Evolutionary conservation across 2,329 filamentous ascomycete species (phyloP), one percentile per base, ranked within the genome.

Genomic region (Paracamarosporium sp.): DNA sequence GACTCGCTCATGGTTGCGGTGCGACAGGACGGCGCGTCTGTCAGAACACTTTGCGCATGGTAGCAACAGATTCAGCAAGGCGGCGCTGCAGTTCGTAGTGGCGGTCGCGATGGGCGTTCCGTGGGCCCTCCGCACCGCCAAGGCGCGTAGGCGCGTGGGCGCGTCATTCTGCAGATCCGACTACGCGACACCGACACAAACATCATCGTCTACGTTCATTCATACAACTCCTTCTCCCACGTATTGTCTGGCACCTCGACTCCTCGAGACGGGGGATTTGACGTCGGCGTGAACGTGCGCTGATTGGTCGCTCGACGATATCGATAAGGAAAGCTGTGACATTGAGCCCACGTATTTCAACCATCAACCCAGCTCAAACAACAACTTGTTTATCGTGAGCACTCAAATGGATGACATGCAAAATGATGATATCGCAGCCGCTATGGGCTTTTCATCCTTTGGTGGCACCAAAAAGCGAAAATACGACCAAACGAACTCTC

Each of bases 391-490:
- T 11, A 22, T 8, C 5, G 22, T 6, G 2, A 20, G 8, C 5
- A 22, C 17, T 17, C 35, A 48, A 2, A 59, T 59, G 57, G 48
- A 56, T 1, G 53, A 53, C 24, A 72, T 78, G 60, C 79, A 80
- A n/a, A 68, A 78, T 20, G 81, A 84, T 40, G 84, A 85, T 51
- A 87, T 91, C 73, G 87, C 88, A 22, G 84, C 85, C 40, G 83
- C 85, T 45, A 89, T 93, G 87, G 90, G 90, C 61, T 93, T 93
- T 76, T 84, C 87, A 8, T 83, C 85, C 56, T 93, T 93, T 70
- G 90, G 90, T 63, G 78, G 83, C 1, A 81, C 81, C 41, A 91
- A 90, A 74, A 90, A 90, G 73, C 84, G 89, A 59, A 88, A 88
- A 69, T 89, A 86, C 75, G 87, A 90, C 67, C 80, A 83, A 17